phyloP scores from a whole-genome alignment of 2,329 filamentous ascomycete genomes.

The Curvularia sp. region DNA sequence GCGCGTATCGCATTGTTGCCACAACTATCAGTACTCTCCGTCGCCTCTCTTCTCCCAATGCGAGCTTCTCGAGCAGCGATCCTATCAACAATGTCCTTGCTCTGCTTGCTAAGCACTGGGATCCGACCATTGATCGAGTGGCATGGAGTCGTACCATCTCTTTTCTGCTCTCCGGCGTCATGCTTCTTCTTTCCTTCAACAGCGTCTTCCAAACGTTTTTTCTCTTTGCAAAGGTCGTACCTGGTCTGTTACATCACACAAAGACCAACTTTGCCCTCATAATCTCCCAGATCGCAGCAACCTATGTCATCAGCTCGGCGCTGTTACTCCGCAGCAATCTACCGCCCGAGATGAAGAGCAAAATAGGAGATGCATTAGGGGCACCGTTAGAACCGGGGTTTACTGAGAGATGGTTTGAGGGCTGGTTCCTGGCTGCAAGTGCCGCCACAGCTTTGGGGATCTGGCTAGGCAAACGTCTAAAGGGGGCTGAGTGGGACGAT shows the following conservation, averaged over 20 bases:
- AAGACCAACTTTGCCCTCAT: constrained; percentile 81
- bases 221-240: constrained; percentile 77
- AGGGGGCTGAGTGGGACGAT: constrained; percentile 50
- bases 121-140: constrained; percentile 79
- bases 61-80: constrained; percentile 72
- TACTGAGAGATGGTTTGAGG: constrained; percentile 85
- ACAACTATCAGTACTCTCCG: constrained; percentile 73
- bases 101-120: constrained; percentile 81
- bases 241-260: constrained; percentile 72
- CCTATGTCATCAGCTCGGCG: constrained; percentile 83
- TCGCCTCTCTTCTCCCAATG: constrained; percentile 59
- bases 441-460: constrained; percentile 72
- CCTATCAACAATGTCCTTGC: constrained; percentile 85
- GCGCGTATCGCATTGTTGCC: constrained; percentile 79
- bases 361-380: constrained; percentile 78
- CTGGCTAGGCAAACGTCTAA: constrained; percentile 72
- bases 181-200: constrained; percentile 81
- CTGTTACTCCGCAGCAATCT: constrained; percentile 79
- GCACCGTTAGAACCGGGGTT: constrained; percentile 76
- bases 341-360: constrained; percentile 76
- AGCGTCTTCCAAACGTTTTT: constrained; percentile 85
- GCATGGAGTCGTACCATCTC: constrained; percentile 87
- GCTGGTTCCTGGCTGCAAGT: constrained; percentile 78
- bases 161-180: constrained; percentile 81
- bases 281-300: constrained; percentile 80